phyloP scores from a whole-genome alignment of 1,284 basidiomycete genomes.

The Cryptococcus depauperatus region DNA sequence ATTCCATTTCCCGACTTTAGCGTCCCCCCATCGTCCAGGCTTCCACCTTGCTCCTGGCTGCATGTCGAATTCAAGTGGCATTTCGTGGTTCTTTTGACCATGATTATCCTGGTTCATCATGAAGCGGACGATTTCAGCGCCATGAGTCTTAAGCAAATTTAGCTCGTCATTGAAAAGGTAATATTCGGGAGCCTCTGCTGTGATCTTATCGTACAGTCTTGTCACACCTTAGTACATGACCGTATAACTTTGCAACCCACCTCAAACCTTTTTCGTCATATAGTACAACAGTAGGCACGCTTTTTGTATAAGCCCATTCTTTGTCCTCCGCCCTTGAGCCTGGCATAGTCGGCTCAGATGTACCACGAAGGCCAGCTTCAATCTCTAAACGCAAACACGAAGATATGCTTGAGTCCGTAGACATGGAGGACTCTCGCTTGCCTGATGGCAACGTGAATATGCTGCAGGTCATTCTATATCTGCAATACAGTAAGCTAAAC shows the following conservation, averaged over 20 bases:
- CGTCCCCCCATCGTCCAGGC: slow-evolving; percentile 49
- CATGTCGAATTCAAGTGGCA: slow-evolving; percentile 7
- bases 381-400: slow-evolving; percentile 28
- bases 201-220: slow-evolving; percentile 55
- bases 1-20: slow-evolving; percentile 67
- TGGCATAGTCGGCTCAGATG: slow-evolving; percentile 22
- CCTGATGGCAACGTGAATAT: slow-evolving; percentile 3
- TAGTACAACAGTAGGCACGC: slow-evolving; percentile 73
- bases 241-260: slow-evolving; percentile 18
- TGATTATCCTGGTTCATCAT: slow-evolving; percentile 37
- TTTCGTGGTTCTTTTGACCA: slow-evolving; percentile 4
- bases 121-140: slow-evolving; percentile 50
- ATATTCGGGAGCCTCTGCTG: slow-evolving; percentile 72
- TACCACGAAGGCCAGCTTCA: slow-evolving; percentile 28
- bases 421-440: neutral
- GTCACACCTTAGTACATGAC: neutral
- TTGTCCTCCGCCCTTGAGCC: slow-evolving; percentile 31
- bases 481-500: too few relatives aligned
- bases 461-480: neutral
- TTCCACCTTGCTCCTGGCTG: slow-evolving; percentile 26
- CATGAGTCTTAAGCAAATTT: slow-evolving; percentile 47
- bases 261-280: slow-evolving; percentile 76
- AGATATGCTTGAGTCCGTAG: neutral
- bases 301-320: slow-evolving; percentile 49
- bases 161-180: slow-evolving; percentile 65